These are phyloP conservation scores for Sindora glabra DNA, from an alignment of 306 rosid species.

Conservation along the genomic window DNA sequence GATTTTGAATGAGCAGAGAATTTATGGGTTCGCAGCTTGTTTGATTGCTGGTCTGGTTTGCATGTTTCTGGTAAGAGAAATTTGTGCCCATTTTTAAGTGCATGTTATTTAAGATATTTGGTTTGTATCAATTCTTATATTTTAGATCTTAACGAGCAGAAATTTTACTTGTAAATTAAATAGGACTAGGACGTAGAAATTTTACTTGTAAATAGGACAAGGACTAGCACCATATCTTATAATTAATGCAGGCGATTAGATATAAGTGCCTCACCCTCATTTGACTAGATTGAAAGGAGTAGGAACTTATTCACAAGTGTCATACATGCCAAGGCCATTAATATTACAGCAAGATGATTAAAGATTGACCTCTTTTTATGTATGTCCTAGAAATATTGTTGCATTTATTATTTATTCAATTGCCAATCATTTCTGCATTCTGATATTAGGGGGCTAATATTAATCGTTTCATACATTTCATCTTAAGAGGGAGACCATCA, in stretches of 20 bases:
- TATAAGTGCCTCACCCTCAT: not conserved
- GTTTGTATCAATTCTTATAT: not conserved
- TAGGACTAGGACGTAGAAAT: too few relatives aligned
- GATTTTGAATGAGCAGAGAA: conserved; percentile 57
- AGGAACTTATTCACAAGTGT: not conserved
- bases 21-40: conserved; percentile 74
- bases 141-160: not conserved
- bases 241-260: not conserved
- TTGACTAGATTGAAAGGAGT: not conserved
- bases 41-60: conserved; percentile 58
- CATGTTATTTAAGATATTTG: not conserved
- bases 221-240: too few relatives aligned
- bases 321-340: not conserved
- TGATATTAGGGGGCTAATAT: too few relatives aligned
- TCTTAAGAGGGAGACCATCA: too few relatives aligned
- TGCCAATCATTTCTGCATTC: too few relatives aligned
- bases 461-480: not conserved
- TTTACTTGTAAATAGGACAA: too few relatives aligned
- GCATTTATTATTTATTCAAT: too few relatives aligned
- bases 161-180: not conserved
- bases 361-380: too few relatives aligned
- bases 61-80: conserved; percentile 72
- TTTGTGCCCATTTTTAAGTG: not conserved
- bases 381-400: too few relatives aligned
- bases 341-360: not conserved